Base-by-base conservation (phyloP, 2,329 filamentous ascomycete species). In the Cladosporium sp. region DNA sequence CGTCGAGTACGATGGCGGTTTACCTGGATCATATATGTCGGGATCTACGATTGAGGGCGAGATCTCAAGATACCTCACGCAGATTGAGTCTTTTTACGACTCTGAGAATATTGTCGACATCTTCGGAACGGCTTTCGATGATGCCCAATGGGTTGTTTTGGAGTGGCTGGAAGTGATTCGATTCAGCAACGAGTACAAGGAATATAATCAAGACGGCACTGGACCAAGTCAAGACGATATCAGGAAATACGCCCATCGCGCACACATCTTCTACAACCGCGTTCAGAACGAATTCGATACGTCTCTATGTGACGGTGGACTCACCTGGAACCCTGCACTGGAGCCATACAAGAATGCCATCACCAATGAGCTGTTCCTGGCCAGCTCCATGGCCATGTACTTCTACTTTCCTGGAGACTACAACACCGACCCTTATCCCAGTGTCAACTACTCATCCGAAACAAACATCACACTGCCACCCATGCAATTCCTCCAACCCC, bases 331-430 rank as follows among this genome's bases (percentile, higher is more conserved):
- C 57, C 89, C 89, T 2, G 80, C 82, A 15, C 70, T 93, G 32
- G 70, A 78, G 19, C 87, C 90, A 0, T 97, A 97, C 74, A 97
- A 97, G 66, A 97, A 97, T 62, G 89, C 92, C 55, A 95, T 97
- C 59, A 97, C 92, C 19, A 97, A 97, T 62, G 84, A 97, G 67
- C 78, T 97, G 0, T 97, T 82, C 70, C 86, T 96, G 51, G 78
- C 91, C 0, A 88, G 88, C 0, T 94, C 88, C 15, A 81, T 93
- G 27, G 81, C 78, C 36, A 97, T 97, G 92, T 96, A 95, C 64
- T 77, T 94, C 3, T 81, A 92, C 64, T 95, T 91, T 56, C 89
- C 92, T 0, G 88, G 89, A 1, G 89, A 95, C 64, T 69, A 77
- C 30, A 88, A 91, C 56, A 73, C 78, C 5, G 58, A 63, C 27